Base-by-base conservation (phyloP, 108 stramenopile genomes). In the Nannochloropsis oceanica region DNA sequence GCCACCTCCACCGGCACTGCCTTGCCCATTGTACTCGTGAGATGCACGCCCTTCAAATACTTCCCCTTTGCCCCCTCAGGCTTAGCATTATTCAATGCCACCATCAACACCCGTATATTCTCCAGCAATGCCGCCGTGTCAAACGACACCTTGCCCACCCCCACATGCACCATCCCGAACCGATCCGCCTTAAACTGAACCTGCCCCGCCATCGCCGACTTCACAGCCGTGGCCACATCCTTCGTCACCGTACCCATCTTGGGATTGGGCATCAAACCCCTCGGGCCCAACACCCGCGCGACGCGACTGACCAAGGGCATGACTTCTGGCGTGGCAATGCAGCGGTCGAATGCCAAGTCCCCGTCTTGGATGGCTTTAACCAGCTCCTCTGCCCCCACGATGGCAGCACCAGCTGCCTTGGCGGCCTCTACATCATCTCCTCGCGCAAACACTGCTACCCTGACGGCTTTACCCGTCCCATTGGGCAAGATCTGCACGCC, bases 211-310 rank as follows among this genome's bases (percentile, higher is more conserved):
- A 81, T 89, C 11, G 92, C 90, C 13, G 84, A 82, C 44, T 83
- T 84, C 43, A 95, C 90, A 43, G 93, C 93, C 59, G 89, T 88
- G 27, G 83, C 83, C 44, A 97, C 85, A 13, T 93, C 88, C 14
- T 91, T 89, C 34, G 95, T 93, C 50, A 99, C 93, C 0, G 97
- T 99, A 27, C 94, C 95, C 26, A 95, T 85, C 89, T 99, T 99
- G 24, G 94, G 90, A 85, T 97, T 99, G 83, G 98, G 98, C 96
- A 97, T 97, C 11, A 99, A 89, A 5, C 97, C 97, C 81, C 97
- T 90, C 34, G 98, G 98, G 80, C 97, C 98, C 43, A 97, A 89
- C 20, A 96, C 81, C 42, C 95, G 92, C 13, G 95, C 97, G 83
- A 96, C 88, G 43, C 94, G 85, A 0, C 93, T 90, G 20, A 99